A percentile compares a stretch with the other conserved stretches of the same genome.
phyloP scores from a whole-genome alignment of 2,329 filamentous ascomycete species.

The Ophiocordyceps australis region DNA sequence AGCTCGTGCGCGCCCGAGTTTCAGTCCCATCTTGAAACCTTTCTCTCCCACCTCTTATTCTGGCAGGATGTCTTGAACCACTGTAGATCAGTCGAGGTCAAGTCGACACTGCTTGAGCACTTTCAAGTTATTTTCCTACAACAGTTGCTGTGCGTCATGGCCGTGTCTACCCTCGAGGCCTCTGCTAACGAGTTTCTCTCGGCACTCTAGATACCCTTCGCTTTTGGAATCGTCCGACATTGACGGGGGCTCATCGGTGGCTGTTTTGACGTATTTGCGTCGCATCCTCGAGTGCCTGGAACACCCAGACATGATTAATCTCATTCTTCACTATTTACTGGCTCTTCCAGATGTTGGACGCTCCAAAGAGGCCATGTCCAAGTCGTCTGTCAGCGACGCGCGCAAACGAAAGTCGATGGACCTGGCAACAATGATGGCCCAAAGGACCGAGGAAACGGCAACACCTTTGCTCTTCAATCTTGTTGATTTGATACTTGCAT shows the following conservation, averaged over 20 bases:
- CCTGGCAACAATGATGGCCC: constrained; percentile 60
- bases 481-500: constrained; percentile 76
- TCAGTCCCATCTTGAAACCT: constrained; percentile 76
- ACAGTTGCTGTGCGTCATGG: constrained; percentile 56
- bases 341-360: constrained; percentile 47
- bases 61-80: constrained; percentile 98
- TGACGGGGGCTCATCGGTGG: constrained; percentile 89
- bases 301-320: constrained; percentile 83
- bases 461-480: constrained; percentile 86
- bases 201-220: constrained; percentile 69
- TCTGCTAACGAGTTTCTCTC: too few relatives aligned
- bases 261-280: constrained; percentile 82
- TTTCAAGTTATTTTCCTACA: constrained; percentile 94
- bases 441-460: constrained; percentile 51
- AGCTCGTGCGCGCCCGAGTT: constrained; percentile 59
- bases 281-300: constrained; percentile 83
- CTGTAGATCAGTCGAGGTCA: constrained; percentile 80
- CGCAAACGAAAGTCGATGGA: constrained; percentile 82
- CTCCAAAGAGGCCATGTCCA: constrained; percentile 11
- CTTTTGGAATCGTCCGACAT: constrained; percentile 92
- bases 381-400: constrained; percentile 43
- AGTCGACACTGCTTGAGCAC: constrained; percentile 83
- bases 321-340: constrained; percentile 82
- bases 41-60: constrained; percentile 85
- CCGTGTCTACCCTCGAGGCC: too few relatives aligned